Evolutionary conservation across 441 rosid species (phyloP), one percentile per base, ranked within the genome.

Genomic region (Bruguiera hainesii): DNA sequence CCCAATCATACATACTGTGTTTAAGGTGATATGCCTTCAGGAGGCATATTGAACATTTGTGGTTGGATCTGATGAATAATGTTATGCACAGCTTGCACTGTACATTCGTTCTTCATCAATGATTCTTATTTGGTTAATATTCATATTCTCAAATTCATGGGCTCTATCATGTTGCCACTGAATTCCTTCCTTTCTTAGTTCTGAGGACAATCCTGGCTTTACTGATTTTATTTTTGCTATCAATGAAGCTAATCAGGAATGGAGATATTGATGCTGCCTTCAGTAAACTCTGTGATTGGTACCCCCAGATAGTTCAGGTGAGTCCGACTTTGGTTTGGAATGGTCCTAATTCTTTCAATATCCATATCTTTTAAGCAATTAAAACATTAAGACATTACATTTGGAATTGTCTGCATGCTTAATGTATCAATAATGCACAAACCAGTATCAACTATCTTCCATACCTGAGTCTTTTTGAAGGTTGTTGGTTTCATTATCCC

Each of bases 281-380:
- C 56, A 67, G 61, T 69, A 80, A 79, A 73, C 91, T 94, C 65
- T 85, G 16, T 50, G 87, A 84, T 23, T 89, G 86, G 88, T 87
- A 88, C 83, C 99, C 99, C 64, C 87, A 89, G 74, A 80, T 88
- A 71, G 83, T 89, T 75, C 85, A 91, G 96, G 98, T 94, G 64
- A 64, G 62, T 64, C 57, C 18, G 13, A 6, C 31, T 39, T 42
- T 20, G 2, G 64, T 64, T 70, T 57, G 58, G 49, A 19, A 52
- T 30, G 19, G 4, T 53, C 48, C 26, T 52, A 23, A 7, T 21
- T 52, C 20, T 68, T 67, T 0, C 11, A 19, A 30, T 25, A 67
- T 58, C 20, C 21, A 20, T 2, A 3, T 55, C 15, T 55, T 55
- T 23, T 29, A 55, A 55, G 16, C 48, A 11, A 39, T 39, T 37